A percentile compares a stretch with the other conserved stretches of the same genome.
These are phyloP conservation scores for Boeremia exigua DNA, from an alignment of 2,329 filamentous ascomycete genomes.

Conservation along the genomic window DNA sequence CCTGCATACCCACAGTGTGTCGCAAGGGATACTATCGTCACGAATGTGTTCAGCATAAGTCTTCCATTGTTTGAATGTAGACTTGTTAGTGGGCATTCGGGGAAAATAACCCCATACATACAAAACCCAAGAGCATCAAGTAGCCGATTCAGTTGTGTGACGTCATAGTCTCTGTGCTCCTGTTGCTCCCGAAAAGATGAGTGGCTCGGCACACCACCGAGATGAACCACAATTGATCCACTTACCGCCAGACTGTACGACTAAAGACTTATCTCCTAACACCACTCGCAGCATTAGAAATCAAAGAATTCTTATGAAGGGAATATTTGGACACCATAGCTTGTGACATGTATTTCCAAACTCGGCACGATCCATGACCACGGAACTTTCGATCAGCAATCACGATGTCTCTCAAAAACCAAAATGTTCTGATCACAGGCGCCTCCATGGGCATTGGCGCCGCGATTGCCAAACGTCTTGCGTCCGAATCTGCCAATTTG, in stretches of 20 bases:
- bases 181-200: not conserved
- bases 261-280: not conserved
- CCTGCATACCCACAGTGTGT: not conserved
- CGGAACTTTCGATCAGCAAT: not conserved
- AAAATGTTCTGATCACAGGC: constrained; percentile 45
- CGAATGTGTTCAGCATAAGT: not conserved
- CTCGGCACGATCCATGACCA: not conserved
- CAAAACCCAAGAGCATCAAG: not conserved
- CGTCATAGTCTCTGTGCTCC: not conserved
- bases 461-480: constrained; percentile 51
- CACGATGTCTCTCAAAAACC: constrained; percentile 34
- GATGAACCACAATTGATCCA: constrained; percentile 2
- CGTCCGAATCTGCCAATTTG: constrained; percentile 49
- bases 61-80: too few species aligned
- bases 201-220: not conserved
- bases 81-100: not conserved
- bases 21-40: constrained; percentile 37
- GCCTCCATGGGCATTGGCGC: constrained; percentile 57
- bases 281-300: constrained; percentile 4
- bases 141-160: constrained; percentile 5
- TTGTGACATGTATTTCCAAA: not conserved
- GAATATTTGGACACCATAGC: too few species aligned
- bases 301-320: not conserved
- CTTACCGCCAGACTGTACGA: not conserved
- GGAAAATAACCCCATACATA: not conserved